Evolutionary conservation across 2,329 filamentous ascomycete species (phyloP), one percentile per base, ranked within the genome.

Genomic region (Fusarium mexicanum): DNA sequence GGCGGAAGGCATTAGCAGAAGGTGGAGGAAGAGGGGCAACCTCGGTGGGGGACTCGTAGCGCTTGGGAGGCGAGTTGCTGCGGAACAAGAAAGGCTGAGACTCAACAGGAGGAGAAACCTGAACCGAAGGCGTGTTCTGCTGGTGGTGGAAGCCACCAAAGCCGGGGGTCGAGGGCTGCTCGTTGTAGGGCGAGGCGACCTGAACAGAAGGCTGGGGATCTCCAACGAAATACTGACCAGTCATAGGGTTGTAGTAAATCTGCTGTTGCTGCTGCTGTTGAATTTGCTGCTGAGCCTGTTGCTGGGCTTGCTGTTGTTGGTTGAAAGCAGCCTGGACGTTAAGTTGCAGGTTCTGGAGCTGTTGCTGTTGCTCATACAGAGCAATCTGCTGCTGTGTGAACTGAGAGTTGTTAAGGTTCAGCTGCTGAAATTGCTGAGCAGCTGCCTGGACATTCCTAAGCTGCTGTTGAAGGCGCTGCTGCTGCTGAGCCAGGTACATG

Each of bases 401-500:
- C 78, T 85, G 84, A 12, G 83, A 79, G 60, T 85, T 85, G 79
- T 88, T 91, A 67, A 97, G 81, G 82, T 88, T 94, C 84, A 97
- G 86, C 74, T 90, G 91, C 81, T 95, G 93, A 79, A 95, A 93
- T 83, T 95, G 93, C 83, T 95, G 93, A 69, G 94, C 93, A 43
- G 93, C 93, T 60, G 92, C 91, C 79, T 96, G 96, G 31, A 98
- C 91, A 74, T 87, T 93, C 76, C 94, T 90, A 75, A 98, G 89
- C 85, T 98, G 95, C 85, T 98, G 95, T 84, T 98, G 95, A 60
- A 98, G 90, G 74, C 94, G 93, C 85, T 98, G 95, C 84, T 98
- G 96, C 84, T 98, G 95, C 80, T 98, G 94, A 46, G 95, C 94
- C 58, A 99, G 89, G 80, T 97, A 97, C 81, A 96, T 86, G 82